Base-by-base conservation (phyloP, 2,329 filamentous ascomycete species). In the Sporothrix dimorphospora region DNA sequence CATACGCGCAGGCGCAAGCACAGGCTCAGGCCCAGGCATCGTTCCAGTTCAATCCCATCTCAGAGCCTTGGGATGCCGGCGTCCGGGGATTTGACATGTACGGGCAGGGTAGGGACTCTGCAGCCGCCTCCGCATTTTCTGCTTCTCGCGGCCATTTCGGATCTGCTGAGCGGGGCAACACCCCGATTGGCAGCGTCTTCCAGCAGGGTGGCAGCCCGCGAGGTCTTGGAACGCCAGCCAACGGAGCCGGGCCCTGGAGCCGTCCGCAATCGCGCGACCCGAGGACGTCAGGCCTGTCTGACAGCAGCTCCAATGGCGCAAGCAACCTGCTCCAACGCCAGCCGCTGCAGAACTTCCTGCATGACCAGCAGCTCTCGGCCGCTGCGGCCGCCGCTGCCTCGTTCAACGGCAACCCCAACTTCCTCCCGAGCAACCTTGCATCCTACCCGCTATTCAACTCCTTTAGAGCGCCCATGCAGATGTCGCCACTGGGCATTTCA, bases 1-100 rank as follows among this genome's bases (percentile, higher is more conserved):
- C 66, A 8, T 74, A 71, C 27, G 21, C 55, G 0, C 55, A 71
- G 21, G n/a, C 66, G 0, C 65, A 72, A 24, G 47, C 63, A 4
- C 65, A 67, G 24, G 61, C 61, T 21, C 61, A 49, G 42, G 16
- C 63, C 12, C 63, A 67, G 9, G 45, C 79, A 53, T 45, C 81
- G 6, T 86, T 86, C 75, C 83, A 84, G 73, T 78, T 84, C 74
- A 86, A 87, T 74, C 83, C 85, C 0, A 81, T 79, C 8, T 84
- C 84, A 5, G 82, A 84, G 74, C 74, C 84, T 3, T 88, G 86
- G 85, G 77, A 78, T 66, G 74, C 68, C 65, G 81, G 66, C 81
- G 38, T 19, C 8, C 40, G 70, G 21, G 59, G 47, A 24, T 51
- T 53, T 1, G 66, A 70, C 3, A 8, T 63, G 19, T 72, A 47